phyloP scores from a whole-genome alignment of 371 early-diverging fungal species.

The Mortierella polycephala region DNA sequence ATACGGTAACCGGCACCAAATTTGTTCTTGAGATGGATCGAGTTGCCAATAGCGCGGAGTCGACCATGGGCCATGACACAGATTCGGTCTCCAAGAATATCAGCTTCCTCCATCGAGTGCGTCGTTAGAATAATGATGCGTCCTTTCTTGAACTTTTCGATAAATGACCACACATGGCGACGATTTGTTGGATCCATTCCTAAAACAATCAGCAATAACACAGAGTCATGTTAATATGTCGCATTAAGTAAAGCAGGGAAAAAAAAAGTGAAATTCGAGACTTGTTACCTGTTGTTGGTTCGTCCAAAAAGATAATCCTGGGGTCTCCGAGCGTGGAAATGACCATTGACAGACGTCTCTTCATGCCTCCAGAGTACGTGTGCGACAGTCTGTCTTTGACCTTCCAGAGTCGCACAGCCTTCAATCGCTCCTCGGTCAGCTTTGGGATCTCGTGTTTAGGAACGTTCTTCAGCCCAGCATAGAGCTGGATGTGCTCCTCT shows the following conservation, averaged over 20 bases:
- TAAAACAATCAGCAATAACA: not conserved
- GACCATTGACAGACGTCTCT: slow-evolving; percentile 78
- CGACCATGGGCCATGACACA: slow-evolving; percentile 78
- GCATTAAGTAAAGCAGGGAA: not conserved
- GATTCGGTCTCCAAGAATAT: slow-evolving; percentile 72
- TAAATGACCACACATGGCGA: slow-evolving; percentile 77
- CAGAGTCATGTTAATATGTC: not conserved
- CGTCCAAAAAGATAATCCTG: slow-evolving; percentile 79
- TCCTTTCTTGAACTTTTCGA: slow-evolving; percentile 75
- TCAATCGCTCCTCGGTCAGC: slow-evolving; percentile 62
- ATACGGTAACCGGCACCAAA: slow-evolving; percentile 74
- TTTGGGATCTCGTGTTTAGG: slow-evolving; percentile 43
- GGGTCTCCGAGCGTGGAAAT: slow-evolving; percentile 83
- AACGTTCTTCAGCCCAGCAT: slow-evolving; percentile 75
- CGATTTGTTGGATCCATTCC: slow-evolving; percentile 82
- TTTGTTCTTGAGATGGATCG: slow-evolving; percentile 72
- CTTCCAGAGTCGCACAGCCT: slow-evolving; percentile 59
- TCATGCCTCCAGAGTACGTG: slow-evolving; percentile 80
- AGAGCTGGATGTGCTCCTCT: slow-evolving; percentile 70
- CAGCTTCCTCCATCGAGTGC: slow-evolving; percentile 84
- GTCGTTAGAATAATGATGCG: slow-evolving; percentile 76
- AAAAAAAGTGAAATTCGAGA: not conserved
- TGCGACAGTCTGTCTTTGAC: slow-evolving; percentile 57
- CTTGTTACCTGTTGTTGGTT: slow-evolving; percentile 70
- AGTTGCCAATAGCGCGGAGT: slow-evolving; percentile 70